Percentiles rank a stretch among this genome's conserved stretches.
Conservation (phyloP, 768 basidiomycete species). For the Polyporus arcularius region DNA sequence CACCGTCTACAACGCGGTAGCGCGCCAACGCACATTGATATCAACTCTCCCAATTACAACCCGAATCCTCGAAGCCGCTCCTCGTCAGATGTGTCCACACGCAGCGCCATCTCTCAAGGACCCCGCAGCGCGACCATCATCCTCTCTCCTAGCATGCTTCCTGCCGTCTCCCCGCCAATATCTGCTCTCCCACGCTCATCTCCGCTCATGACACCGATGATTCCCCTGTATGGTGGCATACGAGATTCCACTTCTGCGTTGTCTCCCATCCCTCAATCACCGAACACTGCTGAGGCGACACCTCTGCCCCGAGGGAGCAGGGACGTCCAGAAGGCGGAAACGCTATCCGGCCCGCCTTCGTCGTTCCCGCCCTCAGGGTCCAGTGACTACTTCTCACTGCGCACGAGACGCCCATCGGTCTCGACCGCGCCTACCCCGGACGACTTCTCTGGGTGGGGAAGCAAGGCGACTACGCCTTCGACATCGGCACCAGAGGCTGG, state of each 20-base stretch:
- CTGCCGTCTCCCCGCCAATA: conserved; percentile 56
- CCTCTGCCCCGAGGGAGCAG: conserved; percentile 19
- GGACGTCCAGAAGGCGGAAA: background rate
- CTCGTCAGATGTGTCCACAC: conserved; percentile 29
- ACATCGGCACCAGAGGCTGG: conserved; percentile 27
- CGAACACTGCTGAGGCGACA: conserved; percentile 18
- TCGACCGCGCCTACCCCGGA: conserved; percentile 44
- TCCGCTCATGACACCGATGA: conserved; percentile 61
- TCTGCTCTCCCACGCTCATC: conserved; percentile 47
- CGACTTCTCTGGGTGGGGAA: conserved; percentile 46
- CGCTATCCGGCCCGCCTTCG: background rate
- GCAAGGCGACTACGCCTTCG: conserved; percentile 4
- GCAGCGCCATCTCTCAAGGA: conserved; percentile 8
- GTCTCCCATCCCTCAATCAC: conserved; percentile 31
- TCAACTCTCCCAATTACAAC: conserved; percentile 20
- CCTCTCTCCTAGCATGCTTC: conserved; percentile 64
- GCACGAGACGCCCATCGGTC: conserved; percentile 47
- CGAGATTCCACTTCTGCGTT: conserved; percentile 24
- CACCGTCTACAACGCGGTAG: conserved; percentile 27
- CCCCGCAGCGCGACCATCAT: conserved; percentile 50
- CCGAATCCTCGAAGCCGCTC: conserved; percentile 25
- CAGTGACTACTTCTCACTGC: conserved; percentile 55
- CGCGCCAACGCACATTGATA: conserved; percentile 29
- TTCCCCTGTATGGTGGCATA: conserved; percentile 36
- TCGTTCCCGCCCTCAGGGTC: conserved; percentile 2